Percentiles rank a stretch among this genome's conserved stretches.
phyloP scores from a whole-genome alignment of 2,329 filamentous ascomycete genomes.

The Stemphylium beticola region DNA sequence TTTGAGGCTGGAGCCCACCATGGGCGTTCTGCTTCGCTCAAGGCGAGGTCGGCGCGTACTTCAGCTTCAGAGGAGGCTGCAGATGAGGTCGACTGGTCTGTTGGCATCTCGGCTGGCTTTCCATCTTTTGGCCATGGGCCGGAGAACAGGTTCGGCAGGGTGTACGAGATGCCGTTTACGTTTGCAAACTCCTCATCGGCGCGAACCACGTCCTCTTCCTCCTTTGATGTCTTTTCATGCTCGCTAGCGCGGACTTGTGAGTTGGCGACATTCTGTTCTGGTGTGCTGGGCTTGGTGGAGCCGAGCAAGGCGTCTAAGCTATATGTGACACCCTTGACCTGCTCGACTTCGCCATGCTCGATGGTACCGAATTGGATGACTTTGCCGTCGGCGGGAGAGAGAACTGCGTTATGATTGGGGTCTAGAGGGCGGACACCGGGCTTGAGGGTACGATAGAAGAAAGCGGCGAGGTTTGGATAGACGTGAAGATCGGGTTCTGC shows the following conservation, averaged over 20 bases:
- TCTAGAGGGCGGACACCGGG: constrained; percentile 86
- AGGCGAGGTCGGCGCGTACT: constrained; percentile 82
- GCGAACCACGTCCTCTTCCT: constrained; percentile 69
- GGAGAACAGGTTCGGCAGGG: constrained; percentile 83
- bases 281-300: constrained; percentile 48
- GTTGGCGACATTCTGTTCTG: constrained; percentile 48
- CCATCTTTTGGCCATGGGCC: constrained; percentile 60
- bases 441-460: constrained; percentile 96
- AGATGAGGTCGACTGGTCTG: constrained; percentile 75
- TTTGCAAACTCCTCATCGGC: constrained; percentile 91
- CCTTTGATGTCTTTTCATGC: constrained; percentile 41
- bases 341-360: constrained; percentile 91
- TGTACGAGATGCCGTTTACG: constrained; percentile 95
- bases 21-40: constrained; percentile 64
- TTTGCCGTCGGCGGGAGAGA: constrained; percentile 89
- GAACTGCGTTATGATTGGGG: constrained; percentile 75
- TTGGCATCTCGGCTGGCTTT: constrained; percentile 59
- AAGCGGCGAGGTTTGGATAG: constrained; percentile 91
- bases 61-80: constrained; percentile 77
- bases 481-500: constrained; percentile 84
- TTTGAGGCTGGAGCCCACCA: constrained; percentile 55
- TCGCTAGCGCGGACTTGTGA: constrained; percentile 28
- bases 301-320: constrained; percentile 91
- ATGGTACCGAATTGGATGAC: constrained; percentile 92
- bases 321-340: constrained; percentile 99